These are phyloP conservation scores for Aspergillus taichungensis DNA, from an alignment of 495 filamentous ascomycete species.

Conservation along the genomic window DNA sequence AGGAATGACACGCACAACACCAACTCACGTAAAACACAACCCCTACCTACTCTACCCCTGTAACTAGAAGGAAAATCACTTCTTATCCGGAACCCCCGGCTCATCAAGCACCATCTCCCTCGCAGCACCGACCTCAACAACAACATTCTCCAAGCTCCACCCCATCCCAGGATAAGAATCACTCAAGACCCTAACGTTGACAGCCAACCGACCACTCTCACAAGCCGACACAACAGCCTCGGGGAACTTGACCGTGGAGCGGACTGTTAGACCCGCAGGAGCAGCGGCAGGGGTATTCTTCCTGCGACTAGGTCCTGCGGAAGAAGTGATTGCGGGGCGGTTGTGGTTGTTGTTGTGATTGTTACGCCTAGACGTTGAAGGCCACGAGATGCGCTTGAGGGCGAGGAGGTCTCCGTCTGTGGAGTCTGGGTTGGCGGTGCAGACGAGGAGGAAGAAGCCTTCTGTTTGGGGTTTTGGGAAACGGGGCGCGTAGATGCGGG, in stretches of 20 bases:
- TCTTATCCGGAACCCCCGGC: background rate
- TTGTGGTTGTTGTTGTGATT: conserved; percentile 14
- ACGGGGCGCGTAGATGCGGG: conserved; percentile 69
- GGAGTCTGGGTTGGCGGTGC: conserved; percentile 38
- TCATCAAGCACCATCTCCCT: conserved; percentile 16
- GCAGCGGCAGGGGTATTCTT: conserved; percentile 4
- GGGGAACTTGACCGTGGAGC: conserved; percentile 54
- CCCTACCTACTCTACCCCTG: too few species aligned
- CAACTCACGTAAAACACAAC: too few species aligned
- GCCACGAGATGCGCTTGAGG: conserved; percentile 79
- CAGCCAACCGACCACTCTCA: conserved; percentile 9
- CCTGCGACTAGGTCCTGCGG: conserved; percentile 15
- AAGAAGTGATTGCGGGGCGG: conserved; percentile 15
- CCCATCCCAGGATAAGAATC: conserved; percentile 81
- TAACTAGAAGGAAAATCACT: too few species aligned
- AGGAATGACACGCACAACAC: too few species aligned
- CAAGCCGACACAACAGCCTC: conserved; percentile 15
- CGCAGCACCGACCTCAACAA: conserved; percentile 13
- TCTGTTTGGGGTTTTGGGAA: conserved; percentile 96
- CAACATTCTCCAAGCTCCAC: conserved; percentile 40
- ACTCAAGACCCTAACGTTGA: conserved; percentile 69
- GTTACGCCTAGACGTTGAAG: conserved; percentile 21
- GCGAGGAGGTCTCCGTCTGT: conserved; percentile 67
- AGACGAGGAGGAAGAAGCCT: conserved; percentile 79
- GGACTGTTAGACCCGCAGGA: conserved; percentile 13